Percentiles rank a stretch among this genome's conserved stretches.
Evolutionary conservation across 305 asterid genomes (phyloP).

Genomic region (Fraxinus floribunda): DNA sequence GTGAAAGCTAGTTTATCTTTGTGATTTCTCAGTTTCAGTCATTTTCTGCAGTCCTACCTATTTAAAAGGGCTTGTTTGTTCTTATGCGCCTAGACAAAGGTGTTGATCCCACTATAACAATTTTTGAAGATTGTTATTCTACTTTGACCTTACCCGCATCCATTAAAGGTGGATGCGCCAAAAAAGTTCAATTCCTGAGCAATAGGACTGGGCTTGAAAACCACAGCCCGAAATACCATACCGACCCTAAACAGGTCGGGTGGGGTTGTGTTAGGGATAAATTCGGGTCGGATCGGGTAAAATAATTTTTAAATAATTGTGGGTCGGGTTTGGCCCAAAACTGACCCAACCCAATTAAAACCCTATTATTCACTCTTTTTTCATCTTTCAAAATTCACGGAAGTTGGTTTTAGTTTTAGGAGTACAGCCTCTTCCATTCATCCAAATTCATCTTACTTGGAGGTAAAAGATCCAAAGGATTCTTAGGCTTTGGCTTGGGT

Average conservation of each 20-base stretch:
- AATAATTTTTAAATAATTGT: too few relatives aligned
- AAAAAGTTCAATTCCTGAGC: background rate
- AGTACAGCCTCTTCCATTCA: constrained; percentile 96
- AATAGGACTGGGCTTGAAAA: too few relatives aligned
- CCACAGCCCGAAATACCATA: too few relatives aligned
- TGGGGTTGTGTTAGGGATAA: too few relatives aligned
- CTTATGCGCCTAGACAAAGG: background rate
- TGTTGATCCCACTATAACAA: background rate
- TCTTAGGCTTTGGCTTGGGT: constrained; percentile 88
- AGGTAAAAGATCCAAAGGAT: constrained; percentile 89
- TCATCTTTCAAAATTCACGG: constrained; percentile 41
- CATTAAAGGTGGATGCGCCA: background rate
- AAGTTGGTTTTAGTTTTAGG: constrained; percentile 83
- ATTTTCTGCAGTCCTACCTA: background rate
- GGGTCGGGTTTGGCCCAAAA: too few relatives aligned
- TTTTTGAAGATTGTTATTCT: background rate
- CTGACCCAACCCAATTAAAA: too few relatives aligned
- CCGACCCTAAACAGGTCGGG: too few relatives aligned
- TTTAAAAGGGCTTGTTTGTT: background rate
- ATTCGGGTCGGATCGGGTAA: too few relatives aligned
- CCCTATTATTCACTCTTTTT: too few relatives aligned
- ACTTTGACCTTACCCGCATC: background rate
- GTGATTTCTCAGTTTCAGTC: background rate
- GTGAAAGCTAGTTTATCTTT: background rate
- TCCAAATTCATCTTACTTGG: constrained; percentile 84